phyloP scores from a whole-genome alignment of 2,329 filamentous ascomycete species.

The Cryphonectria japonica region DNA sequence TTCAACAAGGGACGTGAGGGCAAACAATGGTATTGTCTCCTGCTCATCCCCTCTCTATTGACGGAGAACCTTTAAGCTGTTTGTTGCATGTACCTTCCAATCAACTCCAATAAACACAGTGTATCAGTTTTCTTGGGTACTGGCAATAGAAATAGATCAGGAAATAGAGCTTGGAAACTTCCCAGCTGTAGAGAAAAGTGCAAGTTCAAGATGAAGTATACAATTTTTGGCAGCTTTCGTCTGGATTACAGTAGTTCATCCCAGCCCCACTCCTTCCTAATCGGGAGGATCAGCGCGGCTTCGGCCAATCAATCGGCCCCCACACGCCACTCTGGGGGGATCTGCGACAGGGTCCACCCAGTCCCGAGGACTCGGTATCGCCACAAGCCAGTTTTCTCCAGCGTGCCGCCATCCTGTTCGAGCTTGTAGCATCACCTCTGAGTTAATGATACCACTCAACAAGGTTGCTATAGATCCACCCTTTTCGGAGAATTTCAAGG shows the following conservation, averaged over 20 bases:
- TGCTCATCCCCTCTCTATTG: not conserved
- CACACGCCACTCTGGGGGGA: not conserved
- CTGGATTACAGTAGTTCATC: not conserved
- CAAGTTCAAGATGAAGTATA: not conserved
- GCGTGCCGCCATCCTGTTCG: not conserved
- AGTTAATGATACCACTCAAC: not conserved
- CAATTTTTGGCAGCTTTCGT: not conserved
- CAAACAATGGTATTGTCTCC: not conserved
- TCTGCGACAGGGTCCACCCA: constrained; percentile 6
- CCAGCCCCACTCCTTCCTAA: constrained; percentile 22
- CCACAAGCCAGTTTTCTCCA: not conserved
- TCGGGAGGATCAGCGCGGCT: constrained; percentile 4
- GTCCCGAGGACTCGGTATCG: not conserved
- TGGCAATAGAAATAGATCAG: too few species aligned
- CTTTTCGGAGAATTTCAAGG: not conserved
- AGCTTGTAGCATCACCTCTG: not conserved
- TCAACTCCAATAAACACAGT: too few species aligned
- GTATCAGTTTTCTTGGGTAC: too few species aligned
- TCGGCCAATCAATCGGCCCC: constrained; percentile 14
- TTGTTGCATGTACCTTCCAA: too few species aligned
- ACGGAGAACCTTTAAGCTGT: too few species aligned
- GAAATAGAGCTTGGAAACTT: too few species aligned
- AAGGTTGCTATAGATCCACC: not conserved
- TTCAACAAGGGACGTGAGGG: not conserved
- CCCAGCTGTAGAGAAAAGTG: too few species aligned